Evolutionary conservation across 2,329 filamentous ascomycete genomes (phyloP).

Genomic region (Alternaria angustiovoidea): DNA sequence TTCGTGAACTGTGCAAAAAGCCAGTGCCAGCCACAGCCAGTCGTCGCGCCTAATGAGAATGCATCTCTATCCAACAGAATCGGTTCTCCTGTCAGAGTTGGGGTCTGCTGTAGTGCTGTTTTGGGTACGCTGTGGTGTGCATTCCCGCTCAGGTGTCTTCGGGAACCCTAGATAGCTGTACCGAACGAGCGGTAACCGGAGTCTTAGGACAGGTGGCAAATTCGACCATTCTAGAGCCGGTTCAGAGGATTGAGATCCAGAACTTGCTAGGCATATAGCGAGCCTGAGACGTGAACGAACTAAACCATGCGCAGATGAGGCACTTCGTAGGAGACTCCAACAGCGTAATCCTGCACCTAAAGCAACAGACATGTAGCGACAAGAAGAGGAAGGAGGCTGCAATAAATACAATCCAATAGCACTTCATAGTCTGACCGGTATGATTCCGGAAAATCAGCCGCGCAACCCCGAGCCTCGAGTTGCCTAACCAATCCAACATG

Average conservation of each 20-base stretch:
- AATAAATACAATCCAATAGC: neutral
- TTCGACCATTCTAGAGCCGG: neutral
- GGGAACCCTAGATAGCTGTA: neutral
- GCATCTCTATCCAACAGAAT: slow-evolving; percentile 20
- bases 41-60: slow-evolving; percentile 21
- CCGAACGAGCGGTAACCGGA: neutral
- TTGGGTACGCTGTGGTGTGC: neutral
- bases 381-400: neutral
- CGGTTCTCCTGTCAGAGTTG: neutral
- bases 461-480: neutral
- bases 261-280: neutral
- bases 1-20: slow-evolving; percentile 1
- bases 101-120: neutral
- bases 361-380: neutral
- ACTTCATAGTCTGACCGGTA: neutral
- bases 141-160: neutral
- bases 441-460: neutral
- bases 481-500: neutral
- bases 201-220: neutral
- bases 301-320: neutral
- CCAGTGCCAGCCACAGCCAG: slow-evolving; percentile 16
- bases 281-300: neutral
- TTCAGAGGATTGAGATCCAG: neutral
- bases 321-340: neutral
- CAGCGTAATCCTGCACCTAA: neutral